A percentile compares a stretch with the other conserved stretches of the same genome.
These are phyloP conservation scores for Chrysoporthe cubensis DNA, from an alignment of 2,329 filamentous ascomycete species.

Conservation along the genomic window DNA sequence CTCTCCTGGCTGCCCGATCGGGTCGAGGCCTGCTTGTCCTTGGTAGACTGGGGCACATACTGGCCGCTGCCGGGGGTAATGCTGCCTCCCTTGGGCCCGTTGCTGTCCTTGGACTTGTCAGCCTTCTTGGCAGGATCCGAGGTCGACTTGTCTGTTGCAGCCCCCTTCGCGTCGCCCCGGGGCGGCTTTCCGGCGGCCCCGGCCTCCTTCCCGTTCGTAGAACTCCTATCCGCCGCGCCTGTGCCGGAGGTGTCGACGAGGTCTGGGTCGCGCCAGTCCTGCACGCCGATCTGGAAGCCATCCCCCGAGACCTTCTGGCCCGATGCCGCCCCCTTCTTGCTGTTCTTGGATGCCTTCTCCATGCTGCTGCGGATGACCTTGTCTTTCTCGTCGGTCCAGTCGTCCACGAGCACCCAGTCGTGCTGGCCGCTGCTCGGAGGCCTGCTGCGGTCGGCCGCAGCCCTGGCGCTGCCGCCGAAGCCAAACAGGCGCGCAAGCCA, in stretches of 20 bases:
- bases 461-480: constrained; percentile 37
- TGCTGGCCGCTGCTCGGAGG: constrained; percentile 74
- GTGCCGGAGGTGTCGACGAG: constrained; percentile 53
- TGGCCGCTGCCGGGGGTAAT: constrained; percentile 75
- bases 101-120: constrained; percentile 34
- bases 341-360: constrained; percentile 42
- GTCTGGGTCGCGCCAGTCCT: constrained; percentile 85
- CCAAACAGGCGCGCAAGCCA: constrained; percentile 53
- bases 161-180: constrained; percentile 22
- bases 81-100: constrained; percentile 63
- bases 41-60: constrained; percentile 53
- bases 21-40: constrained; percentile 32
- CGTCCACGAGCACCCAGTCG: constrained; percentile 72
- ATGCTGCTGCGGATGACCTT: constrained; percentile 37
- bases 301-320: constrained; percentile 47
- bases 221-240: constrained; percentile 36
- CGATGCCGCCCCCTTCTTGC: constrained; percentile 29
- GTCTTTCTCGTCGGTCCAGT: constrained; percentile 47
- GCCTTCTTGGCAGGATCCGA: constrained; percentile 32
- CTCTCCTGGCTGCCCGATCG: constrained; percentile 35
- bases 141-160: constrained; percentile 30
- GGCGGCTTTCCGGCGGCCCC: constrained; percentile 12
- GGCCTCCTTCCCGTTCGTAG: constrained; percentile 17
- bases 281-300: constrained; percentile 79
- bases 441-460: constrained; percentile 57